phyloP scores from a whole-genome alignment of 805 yeast species.

The Pichia deserticola region DNA sequence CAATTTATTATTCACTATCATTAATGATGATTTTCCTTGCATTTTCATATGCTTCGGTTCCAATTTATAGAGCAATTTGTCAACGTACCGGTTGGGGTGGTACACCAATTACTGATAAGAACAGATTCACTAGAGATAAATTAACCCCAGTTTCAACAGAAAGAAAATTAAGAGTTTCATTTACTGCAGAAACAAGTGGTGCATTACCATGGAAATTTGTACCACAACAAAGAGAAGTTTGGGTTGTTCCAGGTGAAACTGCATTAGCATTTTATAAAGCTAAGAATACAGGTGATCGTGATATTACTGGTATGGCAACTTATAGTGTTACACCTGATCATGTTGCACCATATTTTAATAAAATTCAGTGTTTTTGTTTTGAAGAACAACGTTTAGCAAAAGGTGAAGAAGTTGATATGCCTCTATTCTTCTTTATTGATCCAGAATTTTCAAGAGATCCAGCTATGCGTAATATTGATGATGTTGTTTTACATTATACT shows the following conservation, averaged over 20 bases:
- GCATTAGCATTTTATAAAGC: constrained; percentile 95
- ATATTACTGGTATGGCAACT: constrained; percentile 97
- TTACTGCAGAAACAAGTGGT: constrained; percentile 88
- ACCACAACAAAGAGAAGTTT: constrained; percentile 91
- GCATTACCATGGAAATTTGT: constrained; percentile 90
- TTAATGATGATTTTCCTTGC: constrained; percentile 65
- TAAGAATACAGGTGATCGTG: constrained; percentile 74
- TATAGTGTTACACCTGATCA: constrained; percentile 95
- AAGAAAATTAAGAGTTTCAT: constrained; percentile 72
- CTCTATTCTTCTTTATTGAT: constrained; percentile 92
- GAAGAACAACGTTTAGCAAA: constrained; percentile 92
- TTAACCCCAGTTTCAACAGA: constrained; percentile 82
- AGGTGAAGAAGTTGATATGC: constrained; percentile 99
- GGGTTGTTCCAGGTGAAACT: constrained; percentile 93
- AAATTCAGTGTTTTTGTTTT: constrained; percentile 96
- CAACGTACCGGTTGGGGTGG: constrained; percentile 96
- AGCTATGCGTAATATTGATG: constrained; percentile 81
- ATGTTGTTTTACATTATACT: constrained; percentile 84
- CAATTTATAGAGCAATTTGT: constrained; percentile 84
- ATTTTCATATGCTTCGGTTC: constrained; percentile 84
- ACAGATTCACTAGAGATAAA: constrained; percentile 78
- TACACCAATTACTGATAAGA: constrained; percentile 78
- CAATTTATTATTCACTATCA: constrained; percentile 61
- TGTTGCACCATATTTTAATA: constrained; percentile 93
- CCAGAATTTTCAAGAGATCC: constrained; percentile 95